These are phyloP conservation scores for Trichoderma breve DNA, from an alignment of 2,329 filamentous ascomycete genomes.

Conservation along the genomic window DNA sequence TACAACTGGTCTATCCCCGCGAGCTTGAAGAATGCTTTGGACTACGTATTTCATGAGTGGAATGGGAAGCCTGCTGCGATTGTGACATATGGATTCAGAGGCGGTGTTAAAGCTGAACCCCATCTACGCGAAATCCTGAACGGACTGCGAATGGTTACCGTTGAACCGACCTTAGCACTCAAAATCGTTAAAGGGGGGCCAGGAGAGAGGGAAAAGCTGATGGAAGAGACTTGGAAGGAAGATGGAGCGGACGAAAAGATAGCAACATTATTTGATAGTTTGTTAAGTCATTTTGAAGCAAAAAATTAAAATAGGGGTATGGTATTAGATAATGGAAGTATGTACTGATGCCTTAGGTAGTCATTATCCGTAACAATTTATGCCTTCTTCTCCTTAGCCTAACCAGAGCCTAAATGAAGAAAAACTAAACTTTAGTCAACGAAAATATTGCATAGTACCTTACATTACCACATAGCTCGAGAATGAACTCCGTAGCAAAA, in stretches of 20 bases:
- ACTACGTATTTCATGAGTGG: constrained; percentile 60
- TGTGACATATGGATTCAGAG: constrained; percentile 52
- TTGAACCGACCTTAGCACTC: neutral
- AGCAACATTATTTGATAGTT: neutral
- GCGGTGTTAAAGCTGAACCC: constrained; percentile 32
- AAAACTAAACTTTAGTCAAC: too few species aligned
- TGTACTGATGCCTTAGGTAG: too few species aligned
- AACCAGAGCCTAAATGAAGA: too few species aligned
- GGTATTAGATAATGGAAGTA: neutral
- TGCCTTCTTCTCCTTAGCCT: too few species aligned
- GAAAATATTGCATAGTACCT: too few species aligned
- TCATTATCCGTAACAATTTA: too few species aligned
- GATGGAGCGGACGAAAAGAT: neutral
- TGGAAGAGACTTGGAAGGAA: neutral
- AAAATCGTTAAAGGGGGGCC: neutral
- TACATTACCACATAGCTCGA: too few species aligned
- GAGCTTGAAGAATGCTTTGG: constrained; percentile 59
- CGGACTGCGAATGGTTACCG: constrained; percentile 20
- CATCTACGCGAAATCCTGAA: constrained; percentile 24
- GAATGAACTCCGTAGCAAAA: too few species aligned
- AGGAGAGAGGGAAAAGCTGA: neutral
- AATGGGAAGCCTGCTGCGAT: constrained; percentile 52
- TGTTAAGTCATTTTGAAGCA: neutral
- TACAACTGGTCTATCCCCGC: constrained; percentile 58
- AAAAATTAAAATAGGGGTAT: neutral